phyloP scores from a whole-genome alignment of 306 rosid species.

The Phaseolus lunatus region DNA sequence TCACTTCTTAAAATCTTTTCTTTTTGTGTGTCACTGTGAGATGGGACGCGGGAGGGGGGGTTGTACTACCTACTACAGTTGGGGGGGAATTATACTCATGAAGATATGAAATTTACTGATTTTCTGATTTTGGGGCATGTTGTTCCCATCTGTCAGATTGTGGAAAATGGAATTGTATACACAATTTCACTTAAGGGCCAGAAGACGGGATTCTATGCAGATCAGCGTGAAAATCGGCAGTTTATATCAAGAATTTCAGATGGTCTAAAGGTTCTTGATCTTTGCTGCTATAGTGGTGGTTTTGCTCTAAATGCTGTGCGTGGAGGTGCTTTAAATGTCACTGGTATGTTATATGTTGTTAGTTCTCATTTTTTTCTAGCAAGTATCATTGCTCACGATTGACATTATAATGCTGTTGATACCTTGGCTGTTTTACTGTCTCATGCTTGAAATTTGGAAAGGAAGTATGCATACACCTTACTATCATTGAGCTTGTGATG shows the following conservation, averaged over 20 bases:
- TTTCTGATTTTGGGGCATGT: slow-evolving; percentile 33
- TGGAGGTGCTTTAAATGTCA: slow-evolving; percentile 85
- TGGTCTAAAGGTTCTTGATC: slow-evolving; percentile 82
- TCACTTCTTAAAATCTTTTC: not conserved
- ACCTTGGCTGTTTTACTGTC: slow-evolving; percentile 31
- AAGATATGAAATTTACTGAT: slow-evolving; percentile 32
- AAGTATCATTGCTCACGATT: slow-evolving; percentile 23
- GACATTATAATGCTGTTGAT: slow-evolving; percentile 4
- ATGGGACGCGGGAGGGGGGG: not conserved
- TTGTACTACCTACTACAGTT: not conserved
- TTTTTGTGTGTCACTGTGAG: too few relatives aligned
- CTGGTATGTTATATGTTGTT: slow-evolving; percentile 59
- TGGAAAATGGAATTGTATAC: slow-evolving; percentile 77
- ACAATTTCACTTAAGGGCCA: slow-evolving; percentile 88
- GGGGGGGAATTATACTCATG: slow-evolving; percentile 29
- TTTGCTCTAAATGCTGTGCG: slow-evolving; percentile 83
- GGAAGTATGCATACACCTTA: slow-evolving; percentile 29
- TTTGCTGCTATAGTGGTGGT: slow-evolving; percentile 96
- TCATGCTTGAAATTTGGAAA: slow-evolving; percentile 28
- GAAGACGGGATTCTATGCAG: slow-evolving; percentile 97
- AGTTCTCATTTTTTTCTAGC: not conserved
- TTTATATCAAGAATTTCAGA: slow-evolving; percentile 78
- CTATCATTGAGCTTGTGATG: not conserved
- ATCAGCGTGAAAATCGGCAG: slow-evolving; percentile 87
- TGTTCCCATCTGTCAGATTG: slow-evolving; percentile 56